Conservation (phyloP, 495 filamentous ascomycete genomes). For the Daldinia vernicosa region DNA sequence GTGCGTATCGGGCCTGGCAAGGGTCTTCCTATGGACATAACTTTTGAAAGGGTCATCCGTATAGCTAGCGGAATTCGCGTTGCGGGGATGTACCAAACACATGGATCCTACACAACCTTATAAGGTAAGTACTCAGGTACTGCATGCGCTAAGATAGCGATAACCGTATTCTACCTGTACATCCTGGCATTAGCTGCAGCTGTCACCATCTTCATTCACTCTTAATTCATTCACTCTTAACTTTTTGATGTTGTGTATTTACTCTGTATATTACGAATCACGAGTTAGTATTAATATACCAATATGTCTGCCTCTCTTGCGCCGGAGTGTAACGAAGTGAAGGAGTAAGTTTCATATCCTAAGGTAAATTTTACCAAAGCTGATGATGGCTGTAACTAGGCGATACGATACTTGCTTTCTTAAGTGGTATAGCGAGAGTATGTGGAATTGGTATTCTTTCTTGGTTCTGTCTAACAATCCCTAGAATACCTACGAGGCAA, state of each 20-base stretch:
- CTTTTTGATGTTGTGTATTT: neutral
- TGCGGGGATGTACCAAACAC: neutral
- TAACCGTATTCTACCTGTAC: neutral
- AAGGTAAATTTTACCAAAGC: neutral
- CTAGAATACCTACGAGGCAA: slow-evolving; percentile 86
- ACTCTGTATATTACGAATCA: slow-evolving; percentile 11
- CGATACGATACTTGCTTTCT: slow-evolving; percentile 93
- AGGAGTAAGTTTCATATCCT: slow-evolving; percentile 69
- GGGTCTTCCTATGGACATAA: no score
- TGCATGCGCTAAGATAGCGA: slow-evolving; percentile 12
- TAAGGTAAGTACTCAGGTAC: no score
- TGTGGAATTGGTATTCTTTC: slow-evolving; percentile 36
- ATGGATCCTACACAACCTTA: neutral
- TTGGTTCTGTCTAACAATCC: slow-evolving; percentile 12
- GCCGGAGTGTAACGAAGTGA: slow-evolving; percentile 83
- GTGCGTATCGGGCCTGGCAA: no score
- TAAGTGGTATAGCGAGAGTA: slow-evolving; percentile 97
- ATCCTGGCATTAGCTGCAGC: neutral
- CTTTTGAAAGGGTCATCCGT: no score
- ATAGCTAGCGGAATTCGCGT: neutral
- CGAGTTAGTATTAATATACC: slow-evolving; percentile 8
- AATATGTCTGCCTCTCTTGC: slow-evolving; percentile 67
- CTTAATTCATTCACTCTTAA: no score
- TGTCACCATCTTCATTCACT: slow-evolving; percentile 5
- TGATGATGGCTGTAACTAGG: slow-evolving; percentile 55